Percentiles rank a stretch among this genome's conserved stretches.
Conservation (phyloP, 495 filamentous ascomycete genomes). For the Terfezia boudieri region DNA sequence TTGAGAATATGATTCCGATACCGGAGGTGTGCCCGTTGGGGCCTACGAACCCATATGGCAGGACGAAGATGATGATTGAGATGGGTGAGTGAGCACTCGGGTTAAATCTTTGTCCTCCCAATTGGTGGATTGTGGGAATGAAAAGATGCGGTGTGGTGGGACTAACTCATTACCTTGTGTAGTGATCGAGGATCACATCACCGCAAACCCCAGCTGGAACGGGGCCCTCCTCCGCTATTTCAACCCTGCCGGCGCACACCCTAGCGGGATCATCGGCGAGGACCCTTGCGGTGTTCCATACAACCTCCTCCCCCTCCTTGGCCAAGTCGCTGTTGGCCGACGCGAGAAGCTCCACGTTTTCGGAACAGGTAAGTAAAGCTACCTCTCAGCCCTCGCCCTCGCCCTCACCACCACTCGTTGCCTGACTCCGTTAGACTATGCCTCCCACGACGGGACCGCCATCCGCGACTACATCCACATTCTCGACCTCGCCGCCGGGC, state of each 20-base stretch:
- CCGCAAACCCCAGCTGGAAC: constrained; percentile 85
- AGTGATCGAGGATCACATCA: constrained; percentile 76
- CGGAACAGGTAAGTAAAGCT: constrained; percentile 49
- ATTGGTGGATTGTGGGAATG: too few species aligned
- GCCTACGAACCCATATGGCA: constrained; percentile 91
- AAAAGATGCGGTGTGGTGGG: too few species aligned
- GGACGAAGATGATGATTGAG: constrained; percentile 84
- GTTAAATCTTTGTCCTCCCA: too few species aligned
- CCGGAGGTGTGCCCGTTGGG: constrained; percentile 89
- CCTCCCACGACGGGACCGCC: constrained; percentile 57
- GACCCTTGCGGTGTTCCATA: constrained; percentile 90
- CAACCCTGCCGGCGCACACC: constrained; percentile 89
- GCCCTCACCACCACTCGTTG: background rate
- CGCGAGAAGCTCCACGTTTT: constrained; percentile 87
- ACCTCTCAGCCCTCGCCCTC: too few species aligned
- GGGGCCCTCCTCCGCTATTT: constrained; percentile 87
- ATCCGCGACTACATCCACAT: constrained; percentile 66
- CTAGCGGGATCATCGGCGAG: constrained; percentile 93
- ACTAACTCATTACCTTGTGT: background rate
- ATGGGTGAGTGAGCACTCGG: constrained; percentile 12
- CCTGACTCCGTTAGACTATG: constrained; percentile 44
- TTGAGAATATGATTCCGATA: constrained; percentile 96
- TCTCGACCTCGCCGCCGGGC: constrained; percentile 69
- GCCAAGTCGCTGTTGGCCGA: constrained; percentile 87
- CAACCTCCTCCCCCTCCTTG: constrained; percentile 82